These are phyloP conservation scores for Dillenia turbinata DNA, from an alignment of 164 flowering plant genomes.

Conservation along the genomic window DNA sequence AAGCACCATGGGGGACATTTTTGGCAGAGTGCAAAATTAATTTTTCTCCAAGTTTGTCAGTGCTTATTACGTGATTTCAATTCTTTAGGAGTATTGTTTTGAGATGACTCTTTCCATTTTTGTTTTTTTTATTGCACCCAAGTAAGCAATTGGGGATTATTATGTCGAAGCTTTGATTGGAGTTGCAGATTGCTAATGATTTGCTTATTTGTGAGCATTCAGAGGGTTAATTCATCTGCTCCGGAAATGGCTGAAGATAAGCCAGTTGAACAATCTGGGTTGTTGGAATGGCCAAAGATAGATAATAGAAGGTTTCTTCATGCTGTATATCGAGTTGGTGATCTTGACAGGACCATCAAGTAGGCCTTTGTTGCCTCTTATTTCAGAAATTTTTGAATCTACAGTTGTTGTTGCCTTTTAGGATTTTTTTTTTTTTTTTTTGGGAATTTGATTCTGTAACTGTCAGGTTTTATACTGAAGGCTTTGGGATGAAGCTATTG, in stretches of 20 bases:
- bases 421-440: neutral
- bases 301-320: constrained; percentile 76
- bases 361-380: constrained; percentile 15
- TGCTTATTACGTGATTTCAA: too few species aligned
- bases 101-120: too few species aligned
- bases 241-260: constrained; percentile 42
- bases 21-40: too few species aligned
- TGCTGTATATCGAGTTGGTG: constrained; percentile 86
- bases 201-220: too few species aligned
- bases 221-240: too few species aligned
- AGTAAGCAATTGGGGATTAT: too few species aligned
- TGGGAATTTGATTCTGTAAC: neutral
- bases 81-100: too few species aligned
- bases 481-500: constrained; percentile 89
- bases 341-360: constrained; percentile 82
- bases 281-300: constrained; percentile 73
- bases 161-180: too few species aligned
- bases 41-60: too few species aligned
- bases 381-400: neutral
- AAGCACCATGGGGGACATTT: too few species aligned
- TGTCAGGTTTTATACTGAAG: constrained; percentile 83
- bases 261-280: constrained; percentile 31
- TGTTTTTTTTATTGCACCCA: too few species aligned
- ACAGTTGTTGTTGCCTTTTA: neutral
- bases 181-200: too few species aligned